Evolutionary conservation across 495 filamentous ascomycete species (phyloP).

Genomic region (Daldinia bambusicola): DNA sequence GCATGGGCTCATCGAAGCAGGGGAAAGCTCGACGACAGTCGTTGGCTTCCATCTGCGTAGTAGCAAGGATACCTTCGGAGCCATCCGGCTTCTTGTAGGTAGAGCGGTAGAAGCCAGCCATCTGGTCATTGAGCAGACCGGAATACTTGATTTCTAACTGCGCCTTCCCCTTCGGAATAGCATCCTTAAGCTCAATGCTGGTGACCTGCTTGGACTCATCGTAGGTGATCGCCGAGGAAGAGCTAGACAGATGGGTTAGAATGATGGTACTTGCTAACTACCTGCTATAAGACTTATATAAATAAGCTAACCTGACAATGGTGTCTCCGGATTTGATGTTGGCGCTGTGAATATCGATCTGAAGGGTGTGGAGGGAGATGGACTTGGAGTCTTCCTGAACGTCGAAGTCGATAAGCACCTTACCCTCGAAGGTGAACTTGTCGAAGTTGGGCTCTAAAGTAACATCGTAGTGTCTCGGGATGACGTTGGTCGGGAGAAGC

Average conservation of each 20-base stretch:
- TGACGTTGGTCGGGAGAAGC: constrained; percentile 71
- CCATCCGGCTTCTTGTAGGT: constrained; percentile 76
- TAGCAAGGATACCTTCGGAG: constrained; percentile 70
- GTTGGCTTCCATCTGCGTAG: constrained; percentile 85
- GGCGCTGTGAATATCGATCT: constrained; percentile 84
- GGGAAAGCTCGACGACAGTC: constrained; percentile 80
- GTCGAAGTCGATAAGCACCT: constrained; percentile 78
- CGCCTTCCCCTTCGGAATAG: constrained; percentile 68
- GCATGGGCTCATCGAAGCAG: constrained; percentile 80
- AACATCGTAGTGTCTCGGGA: constrained; percentile 75
- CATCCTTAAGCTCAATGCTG: constrained; percentile 70
- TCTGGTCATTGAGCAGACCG: constrained; percentile 78
- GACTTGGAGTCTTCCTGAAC: constrained; percentile 85
- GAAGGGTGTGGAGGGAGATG: constrained; percentile 86
- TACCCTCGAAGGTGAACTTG: constrained; percentile 75
- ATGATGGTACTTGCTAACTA: constrained; percentile 10
- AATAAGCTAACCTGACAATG: constrained; percentile 48
- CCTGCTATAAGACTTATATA: constrained; percentile 12
- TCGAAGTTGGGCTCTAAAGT: constrained; percentile 78
- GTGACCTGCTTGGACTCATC: constrained; percentile 72
- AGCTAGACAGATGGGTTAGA: constrained; percentile 50
- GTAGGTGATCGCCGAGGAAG: constrained; percentile 66
- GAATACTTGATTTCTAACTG: constrained; percentile 73
- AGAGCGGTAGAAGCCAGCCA: constrained; percentile 85
- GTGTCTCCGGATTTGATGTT: constrained; percentile 66